Evolutionary conservation across 257 asterid genomes (phyloP), one percentile per base, ranked within the genome.

Genomic region (Thymus mandschuricus): DNA sequence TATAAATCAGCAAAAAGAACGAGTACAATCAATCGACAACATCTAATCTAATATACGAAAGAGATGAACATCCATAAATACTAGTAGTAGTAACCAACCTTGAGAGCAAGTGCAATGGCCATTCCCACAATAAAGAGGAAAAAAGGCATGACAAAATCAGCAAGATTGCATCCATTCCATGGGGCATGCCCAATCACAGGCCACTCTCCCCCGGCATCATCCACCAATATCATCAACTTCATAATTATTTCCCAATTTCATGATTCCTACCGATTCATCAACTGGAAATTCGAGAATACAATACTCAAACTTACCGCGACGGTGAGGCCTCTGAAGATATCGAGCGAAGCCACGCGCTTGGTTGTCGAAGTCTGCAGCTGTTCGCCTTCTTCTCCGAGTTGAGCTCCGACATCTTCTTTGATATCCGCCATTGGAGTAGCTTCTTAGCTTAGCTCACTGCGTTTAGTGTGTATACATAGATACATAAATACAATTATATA

Each of bases 81-180:
- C 40, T 35, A 35, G 40, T 35, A 2, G 21, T 21, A 21, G 21
- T 21, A 21, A 21, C 21, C 21, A 21, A 90, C 96, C 95, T 88
- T 90, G 79, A 86, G 68, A 11, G 93, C 84, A 78, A 90, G 92
- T 6, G 93, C 88, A 68, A 90, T 79, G 60, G 97, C 84, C 89
- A 88, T 76, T 66, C 97, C 95, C 70, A 90, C 97, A 64, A 90
- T 90, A 68, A 90, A 90, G 38, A 88, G 84, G 74, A 88, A 90
- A 65, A 86, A 90, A 4, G 97, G 97, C 97, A 90, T 90, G 49
- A 86, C 96, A 71, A 90, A 90, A 84, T 90, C 96, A 66, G 96
- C 96, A 76, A 88, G 89, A 60, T 83, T 86, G 83, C 92, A 90
- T 35, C 97, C 97, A 63, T 88, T 83, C 97, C 95, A 88, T 8